Conservation (phyloP, 305 asterid genomes). For the Fraxinus sp. region DNA sequence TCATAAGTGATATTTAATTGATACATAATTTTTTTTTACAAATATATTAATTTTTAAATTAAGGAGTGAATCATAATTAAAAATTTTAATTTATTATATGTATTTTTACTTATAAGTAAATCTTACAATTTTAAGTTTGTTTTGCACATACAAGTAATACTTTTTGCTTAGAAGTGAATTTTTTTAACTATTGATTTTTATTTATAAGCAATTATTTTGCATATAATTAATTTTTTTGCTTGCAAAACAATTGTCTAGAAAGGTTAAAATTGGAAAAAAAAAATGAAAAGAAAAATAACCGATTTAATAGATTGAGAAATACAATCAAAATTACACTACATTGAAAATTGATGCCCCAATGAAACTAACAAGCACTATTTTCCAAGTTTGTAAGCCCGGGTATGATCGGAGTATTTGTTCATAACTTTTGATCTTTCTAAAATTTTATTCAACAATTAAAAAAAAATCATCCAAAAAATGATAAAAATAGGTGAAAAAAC, state of each 20-base stretch:
- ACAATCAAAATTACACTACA: neutral
- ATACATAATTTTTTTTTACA: no score
- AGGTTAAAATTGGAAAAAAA: neutral
- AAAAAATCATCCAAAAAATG: neutral
- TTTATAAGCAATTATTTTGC: neutral
- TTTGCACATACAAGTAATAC: neutral
- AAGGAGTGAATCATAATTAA: neutral
- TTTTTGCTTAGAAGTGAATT: neutral
- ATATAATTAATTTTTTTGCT: neutral
- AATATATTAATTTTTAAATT: no score
- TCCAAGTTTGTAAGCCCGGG: neutral
- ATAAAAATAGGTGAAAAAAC: no score
- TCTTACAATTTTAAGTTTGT: no score
- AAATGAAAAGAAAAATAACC: no score
- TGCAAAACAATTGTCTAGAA: neutral
- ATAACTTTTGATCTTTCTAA: no score
- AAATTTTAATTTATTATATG: neutral
- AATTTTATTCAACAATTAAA: no score
- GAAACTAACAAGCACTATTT: neutral
- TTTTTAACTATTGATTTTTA: no score
- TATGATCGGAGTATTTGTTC: no score
- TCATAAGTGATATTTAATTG: neutral
- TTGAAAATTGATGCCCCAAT: neutral
- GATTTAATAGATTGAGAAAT: no score
- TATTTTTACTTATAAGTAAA: no score